Evolutionary conservation across 2,329 filamentous ascomycete genomes (phyloP).

Genomic region (Cytospora schulzeri): DNA sequence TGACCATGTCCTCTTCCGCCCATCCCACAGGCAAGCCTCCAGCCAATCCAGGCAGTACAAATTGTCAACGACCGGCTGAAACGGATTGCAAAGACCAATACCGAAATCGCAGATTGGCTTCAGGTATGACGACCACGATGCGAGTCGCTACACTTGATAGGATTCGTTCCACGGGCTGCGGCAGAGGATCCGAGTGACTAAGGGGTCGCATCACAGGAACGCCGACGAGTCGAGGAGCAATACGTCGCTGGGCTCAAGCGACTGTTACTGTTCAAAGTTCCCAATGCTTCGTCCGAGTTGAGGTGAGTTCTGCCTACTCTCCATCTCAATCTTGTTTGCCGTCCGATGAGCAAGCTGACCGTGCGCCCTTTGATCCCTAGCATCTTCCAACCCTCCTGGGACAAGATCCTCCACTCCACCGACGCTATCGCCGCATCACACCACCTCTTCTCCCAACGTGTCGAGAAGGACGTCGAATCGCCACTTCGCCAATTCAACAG

Average conservation of each 20-base stretch:
- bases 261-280: constrained; percentile 72
- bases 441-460: constrained; percentile 74
- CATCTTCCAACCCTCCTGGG: constrained; percentile 89
- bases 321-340: constrained; percentile 15
- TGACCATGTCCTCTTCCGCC: constrained; percentile 25
- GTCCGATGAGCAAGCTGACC: constrained; percentile 10
- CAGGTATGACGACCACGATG: constrained; percentile 62
- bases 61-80: constrained; percentile 85
- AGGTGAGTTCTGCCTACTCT: constrained; percentile 64
- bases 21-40: constrained; percentile 69
- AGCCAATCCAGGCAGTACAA: constrained; percentile 78
- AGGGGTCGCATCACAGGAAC: constrained; percentile 64
- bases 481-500: constrained; percentile 76
- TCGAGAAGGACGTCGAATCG: constrained; percentile 85
- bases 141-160: not conserved
- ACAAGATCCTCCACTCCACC: constrained; percentile 78
- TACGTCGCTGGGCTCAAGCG: constrained; percentile 84
- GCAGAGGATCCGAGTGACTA: constrained; percentile 26
- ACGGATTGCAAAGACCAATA: constrained; percentile 82
- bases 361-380: constrained; percentile 48
- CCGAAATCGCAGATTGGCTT: constrained; percentile 94
- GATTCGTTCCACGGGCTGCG: not conserved
- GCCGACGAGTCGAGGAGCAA: constrained; percentile 85
- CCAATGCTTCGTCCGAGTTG: constrained; percentile 77
- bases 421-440: constrained; percentile 84